Percentiles rank a stretch among this genome's conserved stretches.
Conservation (phyloP, 768 basidiomycete genomes). For the Trametopsis cervina region DNA sequence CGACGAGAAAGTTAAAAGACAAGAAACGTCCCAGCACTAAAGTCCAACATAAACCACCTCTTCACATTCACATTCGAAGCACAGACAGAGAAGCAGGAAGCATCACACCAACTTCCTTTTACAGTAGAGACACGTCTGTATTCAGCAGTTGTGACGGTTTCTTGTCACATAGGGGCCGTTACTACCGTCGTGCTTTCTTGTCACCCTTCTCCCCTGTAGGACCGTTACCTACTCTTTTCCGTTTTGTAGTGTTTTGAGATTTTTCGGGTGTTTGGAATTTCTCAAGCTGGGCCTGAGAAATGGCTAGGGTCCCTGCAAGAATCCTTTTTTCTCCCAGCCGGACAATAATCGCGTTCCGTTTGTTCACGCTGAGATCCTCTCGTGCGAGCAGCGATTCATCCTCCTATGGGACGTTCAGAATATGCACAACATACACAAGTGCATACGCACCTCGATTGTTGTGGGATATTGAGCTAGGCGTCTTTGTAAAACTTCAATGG, state of each 20-base stretch:
- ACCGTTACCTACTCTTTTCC: neutral
- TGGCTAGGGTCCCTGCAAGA: conserved; percentile 27
- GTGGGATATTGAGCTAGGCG: conserved; percentile 54
- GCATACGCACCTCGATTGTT: conserved; percentile 44
- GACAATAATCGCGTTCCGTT: conserved; percentile 60
- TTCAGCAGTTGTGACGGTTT: neutral
- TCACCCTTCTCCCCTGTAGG: neutral
- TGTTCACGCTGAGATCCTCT: conserved; percentile 33
- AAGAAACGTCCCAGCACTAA: neutral
- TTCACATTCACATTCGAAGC: neutral
- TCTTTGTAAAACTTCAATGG: conserved; percentile 39
- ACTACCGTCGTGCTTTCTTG: neutral
- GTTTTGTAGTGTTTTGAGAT: neutral
- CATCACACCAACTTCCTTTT: neutral
- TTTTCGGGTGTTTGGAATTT: neutral
- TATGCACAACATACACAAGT: neutral
- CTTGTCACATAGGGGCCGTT: neutral
- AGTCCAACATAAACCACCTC: neutral
- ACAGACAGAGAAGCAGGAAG: neutral
- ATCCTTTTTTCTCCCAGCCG: conserved; percentile 78
- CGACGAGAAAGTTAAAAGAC: neutral
- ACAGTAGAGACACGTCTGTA: neutral
- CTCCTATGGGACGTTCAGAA: conserved; percentile 28
- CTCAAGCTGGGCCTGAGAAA: neutral
- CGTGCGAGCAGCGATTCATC: conserved; percentile 37